Evolutionary conservation across 768 basidiomycete genomes (phyloP), one percentile per base, ranked within the genome.

Genomic region (Baorangia bicolor): DNA sequence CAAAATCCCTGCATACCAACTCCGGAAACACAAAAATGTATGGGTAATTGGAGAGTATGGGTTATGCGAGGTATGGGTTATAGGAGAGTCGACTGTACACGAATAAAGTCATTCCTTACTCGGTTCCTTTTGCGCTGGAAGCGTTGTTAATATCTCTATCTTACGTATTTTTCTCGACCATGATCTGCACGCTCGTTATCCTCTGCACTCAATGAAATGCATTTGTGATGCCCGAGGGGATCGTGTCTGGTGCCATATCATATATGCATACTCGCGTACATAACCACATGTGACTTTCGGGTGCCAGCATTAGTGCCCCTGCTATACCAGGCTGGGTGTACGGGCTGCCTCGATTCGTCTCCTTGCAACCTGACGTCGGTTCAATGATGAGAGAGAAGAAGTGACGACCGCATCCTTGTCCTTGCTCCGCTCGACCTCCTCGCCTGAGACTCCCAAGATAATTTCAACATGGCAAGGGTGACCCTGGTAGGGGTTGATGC

Each of bases 401-500:
- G 66, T 68, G 42, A 77, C 76, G 53, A 81, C 76, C 28, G 69
- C 73, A 44, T 80, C 83, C 74, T 90, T 88, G 77, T 94, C 93
- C 66, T 91, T 94, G 72, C 86, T 86, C 74, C 94, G 92, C 79
- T 96, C 92, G 48, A 98, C 94, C 73, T 92, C 87, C 59, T 81
- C 83, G 38, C 88, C 86, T 37, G 84, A 76, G 51, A 87, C 87
- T 46, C 85, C 78, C 59, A 98, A 87, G 72, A 98, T 93, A 72
- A 94, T 86, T 74, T 98, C 96, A 62, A 98, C 88, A 70, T 98
- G 97, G 74, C 88, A 90, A 39, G 97, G 97, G 77, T 94, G 92
- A 40, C 96, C 96, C 76, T 97, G 93, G 85, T 98, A 98, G 34
- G 97, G 96, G 79, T 99, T 99, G 77, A 94, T 95, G 55, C 93